A percentile compares a stretch with the other conserved stretches of the same genome.
Conservation (phyloP, 2,329 filamentous ascomycete genomes). For the Sclerotinia nivalis region DNA sequence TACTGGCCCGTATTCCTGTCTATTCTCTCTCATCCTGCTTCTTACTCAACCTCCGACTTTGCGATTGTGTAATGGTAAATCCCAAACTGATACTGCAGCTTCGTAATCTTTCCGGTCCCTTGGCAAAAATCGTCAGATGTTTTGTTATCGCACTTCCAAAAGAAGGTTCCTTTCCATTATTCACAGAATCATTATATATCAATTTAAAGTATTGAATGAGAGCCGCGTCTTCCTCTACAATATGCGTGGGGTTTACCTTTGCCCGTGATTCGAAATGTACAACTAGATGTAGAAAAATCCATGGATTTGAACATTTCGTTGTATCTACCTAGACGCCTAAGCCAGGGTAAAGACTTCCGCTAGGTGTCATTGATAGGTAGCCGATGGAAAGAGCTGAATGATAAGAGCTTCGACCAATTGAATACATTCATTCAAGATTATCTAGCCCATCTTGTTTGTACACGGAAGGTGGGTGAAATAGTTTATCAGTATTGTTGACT, state of each 20-base stretch:
- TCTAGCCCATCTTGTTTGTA: neutral
- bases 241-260: constrained; percentile 10
- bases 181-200: neutral
- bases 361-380: constrained; percentile 10
- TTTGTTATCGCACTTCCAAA: neutral
- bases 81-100: neutral
- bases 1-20: neutral
- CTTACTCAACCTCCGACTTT: constrained; percentile 9
- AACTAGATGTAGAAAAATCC: constrained; percentile 1
- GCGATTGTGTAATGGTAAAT: constrained; percentile 7
- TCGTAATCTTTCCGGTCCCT: constrained; percentile 17
- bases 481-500: constrained; percentile 14
- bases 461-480: constrained; percentile 9
- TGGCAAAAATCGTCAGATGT: constrained; percentile 15
- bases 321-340: neutral
- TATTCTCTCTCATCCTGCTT: constrained; percentile 20
- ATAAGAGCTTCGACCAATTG: constrained; percentile 34
- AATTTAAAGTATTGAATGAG: constrained; percentile 16
- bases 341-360: constrained; percentile 3
- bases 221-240: constrained; percentile 14
- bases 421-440: neutral
- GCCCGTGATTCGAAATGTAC: constrained; percentile 4
- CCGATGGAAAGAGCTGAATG: constrained; percentile 21
- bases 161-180: neutral
- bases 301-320: constrained; percentile 4